Percentiles rank a stretch among this genome's conserved stretches.
phyloP scores from a whole-genome alignment of 257 asterid genomes.

The Voacanga thouarsii region DNA sequence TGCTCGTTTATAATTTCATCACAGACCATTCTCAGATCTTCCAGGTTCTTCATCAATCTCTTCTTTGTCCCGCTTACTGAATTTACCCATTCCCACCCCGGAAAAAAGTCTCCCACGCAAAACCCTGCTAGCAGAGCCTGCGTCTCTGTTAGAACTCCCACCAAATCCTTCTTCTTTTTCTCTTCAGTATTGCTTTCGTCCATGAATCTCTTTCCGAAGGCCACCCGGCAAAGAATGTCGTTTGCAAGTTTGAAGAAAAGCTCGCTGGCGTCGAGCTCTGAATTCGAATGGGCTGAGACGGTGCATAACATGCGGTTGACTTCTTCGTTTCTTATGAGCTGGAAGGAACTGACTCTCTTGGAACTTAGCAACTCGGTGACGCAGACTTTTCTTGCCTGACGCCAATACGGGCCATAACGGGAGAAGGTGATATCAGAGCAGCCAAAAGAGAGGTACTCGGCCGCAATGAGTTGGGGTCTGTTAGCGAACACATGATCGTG shows the following conservation, averaged over 20 bases:
- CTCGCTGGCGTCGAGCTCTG: constrained; percentile 29
- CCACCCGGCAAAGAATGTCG: constrained; percentile 34
- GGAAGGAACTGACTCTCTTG: constrained; percentile 31
- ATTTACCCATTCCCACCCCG: constrained; percentile 37
- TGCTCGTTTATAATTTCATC: constrained; percentile 37
- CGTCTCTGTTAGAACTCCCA: constrained; percentile 35
- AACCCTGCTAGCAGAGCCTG: constrained; percentile 37
- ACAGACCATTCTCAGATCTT: constrained; percentile 33
- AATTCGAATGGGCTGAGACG: constrained; percentile 3
- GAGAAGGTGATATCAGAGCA: constrained; percentile 41
- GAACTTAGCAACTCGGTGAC: constrained; percentile 33
- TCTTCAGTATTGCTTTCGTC: not conserved
- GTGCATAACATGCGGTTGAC: constrained; percentile 23
- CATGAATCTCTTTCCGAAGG: constrained; percentile 36
- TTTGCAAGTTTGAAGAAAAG: constrained; percentile 31
- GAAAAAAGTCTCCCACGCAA: constrained; percentile 35
- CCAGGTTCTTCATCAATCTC: constrained; percentile 32
- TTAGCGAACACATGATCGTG: constrained; percentile 26
- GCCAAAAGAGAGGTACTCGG: constrained; percentile 34
- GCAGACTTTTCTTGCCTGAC: constrained; percentile 35
- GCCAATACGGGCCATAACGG: constrained; percentile 43
- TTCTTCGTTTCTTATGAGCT: constrained; percentile 29
- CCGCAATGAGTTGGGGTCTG: constrained; percentile 36
- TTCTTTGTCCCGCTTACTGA: constrained; percentile 34
- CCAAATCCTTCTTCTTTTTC: constrained; percentile 24